Evolutionary conservation across 805 yeast genomes (phyloP).

Genomic region (Saturnispora silvae): DNA sequence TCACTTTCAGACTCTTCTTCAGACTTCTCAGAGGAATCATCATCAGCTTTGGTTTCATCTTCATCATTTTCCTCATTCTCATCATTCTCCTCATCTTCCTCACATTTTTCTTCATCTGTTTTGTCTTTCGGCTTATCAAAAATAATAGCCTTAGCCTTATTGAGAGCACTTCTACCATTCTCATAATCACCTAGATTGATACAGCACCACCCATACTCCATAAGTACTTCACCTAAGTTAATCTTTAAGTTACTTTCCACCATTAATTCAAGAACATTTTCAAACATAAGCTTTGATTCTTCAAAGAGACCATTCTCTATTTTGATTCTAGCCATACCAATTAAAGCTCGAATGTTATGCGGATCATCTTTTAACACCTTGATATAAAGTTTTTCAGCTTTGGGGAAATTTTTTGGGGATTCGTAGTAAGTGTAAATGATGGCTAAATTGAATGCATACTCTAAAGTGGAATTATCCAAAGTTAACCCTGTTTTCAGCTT

Average conservation of each 20-base stretch:
- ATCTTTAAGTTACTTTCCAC: slow-evolving; percentile 28
- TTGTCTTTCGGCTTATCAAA: slow-evolving; percentile 8
- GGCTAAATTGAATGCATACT: slow-evolving; percentile 57
- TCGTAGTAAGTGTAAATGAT: slow-evolving; percentile 73
- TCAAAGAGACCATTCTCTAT: slow-evolving; percentile 51
- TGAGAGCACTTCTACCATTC: slow-evolving; percentile 43
- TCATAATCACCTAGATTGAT: slow-evolving; percentile 40
- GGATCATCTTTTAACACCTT: slow-evolving; percentile 36
- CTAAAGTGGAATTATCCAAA: slow-evolving; percentile 43
- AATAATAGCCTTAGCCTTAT: slow-evolving; percentile 30
- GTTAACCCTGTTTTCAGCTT: slow-evolving; percentile 36
- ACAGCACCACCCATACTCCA: slow-evolving; percentile 71
- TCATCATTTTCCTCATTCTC: slow-evolving; percentile 1
- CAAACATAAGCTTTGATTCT: slow-evolving; percentile 45
- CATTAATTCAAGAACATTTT: slow-evolving; percentile 23
- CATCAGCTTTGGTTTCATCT: neutral
- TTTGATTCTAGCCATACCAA: slow-evolving; percentile 75
- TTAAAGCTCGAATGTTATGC: slow-evolving; percentile 42
- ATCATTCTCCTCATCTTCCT: neutral
- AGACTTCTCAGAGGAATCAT: neutral
- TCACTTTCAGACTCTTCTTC: neutral
- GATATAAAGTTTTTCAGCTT: slow-evolving; percentile 66
- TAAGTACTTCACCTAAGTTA: slow-evolving; percentile 5
- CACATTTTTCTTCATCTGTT: neutral
- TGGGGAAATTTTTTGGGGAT: slow-evolving; percentile 76